phyloP scores from a whole-genome alignment of 2,329 filamentous ascomycete genomes.

The Calcarisporium arbuscula region DNA sequence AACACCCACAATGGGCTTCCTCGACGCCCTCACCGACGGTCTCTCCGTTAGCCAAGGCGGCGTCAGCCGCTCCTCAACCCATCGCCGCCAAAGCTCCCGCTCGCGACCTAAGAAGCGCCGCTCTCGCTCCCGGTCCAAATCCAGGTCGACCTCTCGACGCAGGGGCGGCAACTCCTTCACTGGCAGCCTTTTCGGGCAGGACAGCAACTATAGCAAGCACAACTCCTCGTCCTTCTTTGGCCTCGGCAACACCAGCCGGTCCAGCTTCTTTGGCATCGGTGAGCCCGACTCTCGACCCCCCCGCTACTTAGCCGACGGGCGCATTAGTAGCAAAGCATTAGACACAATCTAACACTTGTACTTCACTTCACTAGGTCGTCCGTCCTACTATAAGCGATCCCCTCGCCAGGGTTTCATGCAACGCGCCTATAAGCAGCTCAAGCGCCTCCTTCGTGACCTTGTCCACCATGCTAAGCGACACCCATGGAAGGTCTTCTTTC shows the following conservation, averaged over 20 bases:
- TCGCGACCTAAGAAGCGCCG: slow-evolving; percentile 26
- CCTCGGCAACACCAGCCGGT: slow-evolving; percentile 35
- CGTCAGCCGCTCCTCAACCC: slow-evolving; percentile 19
- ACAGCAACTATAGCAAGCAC: slow-evolving; percentile 30
- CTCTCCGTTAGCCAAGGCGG: slow-evolving; percentile 23
- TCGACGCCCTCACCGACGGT: slow-evolving; percentile 26
- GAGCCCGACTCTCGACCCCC: slow-evolving; percentile 12
- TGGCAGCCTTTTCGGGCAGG: slow-evolving; percentile 24
- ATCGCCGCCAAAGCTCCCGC: slow-evolving; percentile 20
- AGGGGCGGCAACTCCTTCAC: slow-evolving; percentile 25
- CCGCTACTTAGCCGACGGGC: slow-evolving; percentile 3
- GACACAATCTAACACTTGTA: neutral
- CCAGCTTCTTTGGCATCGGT: slow-evolving; percentile 41
- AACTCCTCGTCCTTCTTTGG: slow-evolving; percentile 44
- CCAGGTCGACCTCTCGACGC: slow-evolving; percentile 27
- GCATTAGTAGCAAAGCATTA: no score
- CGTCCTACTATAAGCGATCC: slow-evolving; percentile 71
- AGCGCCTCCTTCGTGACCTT: slow-evolving; percentile 73
- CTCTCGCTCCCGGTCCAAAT: slow-evolving; percentile 32
- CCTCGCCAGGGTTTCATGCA: slow-evolving; percentile 74
- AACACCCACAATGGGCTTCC: slow-evolving; percentile 26
- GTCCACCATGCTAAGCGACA: slow-evolving; percentile 75
- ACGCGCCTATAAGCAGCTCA: slow-evolving; percentile 67
- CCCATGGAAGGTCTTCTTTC: slow-evolving; percentile 80
- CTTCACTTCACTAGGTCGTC: slow-evolving; percentile 33